Evolutionary conservation across 257 asterid genomes (phyloP), one percentile per base, ranked within the genome.

Genomic region (Petrea volubilis): DNA sequence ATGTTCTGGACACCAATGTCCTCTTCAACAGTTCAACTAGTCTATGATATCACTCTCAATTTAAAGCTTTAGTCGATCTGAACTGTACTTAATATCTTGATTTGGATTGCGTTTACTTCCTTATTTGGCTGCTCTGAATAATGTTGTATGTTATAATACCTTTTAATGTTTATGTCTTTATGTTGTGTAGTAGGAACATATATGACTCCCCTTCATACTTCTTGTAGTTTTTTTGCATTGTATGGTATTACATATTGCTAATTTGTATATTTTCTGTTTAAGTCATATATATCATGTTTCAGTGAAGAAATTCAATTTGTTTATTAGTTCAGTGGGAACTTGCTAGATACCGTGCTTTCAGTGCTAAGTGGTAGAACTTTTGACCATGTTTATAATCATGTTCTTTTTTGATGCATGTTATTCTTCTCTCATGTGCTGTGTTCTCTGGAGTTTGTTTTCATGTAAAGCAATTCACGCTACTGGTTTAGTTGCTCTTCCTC

Each of bases 401-500:
- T 59, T 28, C 36, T 23, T 51, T 52, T 68, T 33, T 41, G 18
- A 15, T 66, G 38, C 46, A 59, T 68, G 43, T 27, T 46, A 24
- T 68, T 77, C 44, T 17, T 70, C 55, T 51, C 29, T 41, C 18
- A 14, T n/a, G 31, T 12, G 40, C 57, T 47, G 24, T 58, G 11
- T 47, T 64, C 27, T 46, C 47, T 55, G 31, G 52, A 58, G 64
- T 10, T 28, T 75, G 60, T 59, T 67, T 53, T 67, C 28, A 60
- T 55, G 44, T 27, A 50, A 46, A 70, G 24, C 60, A 47, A 53
- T 60, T 47, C 61, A 68, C 67, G 60, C 71, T 63, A 33, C 43
- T 73, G 46, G 71, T 33, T 57, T 73, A 63, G 36, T 49, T 57
- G 67, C 73, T 67, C 62, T 57, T 40, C 23, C 53, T 79, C 68